These are phyloP conservation scores for Mercurialis annua DNA, from an alignment of 345 rosid species.

Conservation along the genomic window DNA sequence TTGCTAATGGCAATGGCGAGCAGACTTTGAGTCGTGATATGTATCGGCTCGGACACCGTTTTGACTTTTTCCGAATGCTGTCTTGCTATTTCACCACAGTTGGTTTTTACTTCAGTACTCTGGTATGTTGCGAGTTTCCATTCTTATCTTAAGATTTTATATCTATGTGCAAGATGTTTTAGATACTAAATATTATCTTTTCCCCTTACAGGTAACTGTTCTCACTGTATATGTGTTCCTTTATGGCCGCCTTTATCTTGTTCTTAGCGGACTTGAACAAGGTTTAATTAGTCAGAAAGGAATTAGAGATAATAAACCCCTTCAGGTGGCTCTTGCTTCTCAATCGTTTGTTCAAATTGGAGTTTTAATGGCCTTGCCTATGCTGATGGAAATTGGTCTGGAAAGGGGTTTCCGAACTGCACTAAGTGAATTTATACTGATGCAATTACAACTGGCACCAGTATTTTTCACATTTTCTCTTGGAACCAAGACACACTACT, in stretches of 20 bases:
- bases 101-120: slow-evolving; percentile 96
- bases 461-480: slow-evolving; percentile 98
- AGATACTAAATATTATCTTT: slow-evolving; percentile 13
- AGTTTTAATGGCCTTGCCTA: slow-evolving; percentile 90
- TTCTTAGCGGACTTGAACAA: slow-evolving; percentile 92
- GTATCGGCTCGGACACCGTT: slow-evolving; percentile 97
- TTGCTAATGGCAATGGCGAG: slow-evolving; percentile 98
- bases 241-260: slow-evolving; percentile 97
- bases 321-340: slow-evolving; percentile 98
- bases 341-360: slow-evolving; percentile 99
- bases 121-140: slow-evolving; percentile 42
- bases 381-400: slow-evolving; percentile 98
- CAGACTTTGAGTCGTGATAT: slow-evolving; percentile 95
- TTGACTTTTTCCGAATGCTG: slow-evolving; percentile 96
- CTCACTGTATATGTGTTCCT: slow-evolving; percentile 96
- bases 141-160: slow-evolving; percentile 11
- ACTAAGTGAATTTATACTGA: slow-evolving; percentile 84
- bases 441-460: slow-evolving; percentile 96
- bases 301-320: slow-evolving; percentile 86
- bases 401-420: slow-evolving; percentile 98
- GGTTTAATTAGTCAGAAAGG: slow-evolving; percentile 63
- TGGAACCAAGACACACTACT: slow-evolving; percentile 97
- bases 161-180: background rate
- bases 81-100: slow-evolving; percentile 98
- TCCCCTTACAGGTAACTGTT: slow-evolving; percentile 76